phyloP scores from a whole-genome alignment of 495 filamentous ascomycete genomes.

The Filosporella fistucella region DNA sequence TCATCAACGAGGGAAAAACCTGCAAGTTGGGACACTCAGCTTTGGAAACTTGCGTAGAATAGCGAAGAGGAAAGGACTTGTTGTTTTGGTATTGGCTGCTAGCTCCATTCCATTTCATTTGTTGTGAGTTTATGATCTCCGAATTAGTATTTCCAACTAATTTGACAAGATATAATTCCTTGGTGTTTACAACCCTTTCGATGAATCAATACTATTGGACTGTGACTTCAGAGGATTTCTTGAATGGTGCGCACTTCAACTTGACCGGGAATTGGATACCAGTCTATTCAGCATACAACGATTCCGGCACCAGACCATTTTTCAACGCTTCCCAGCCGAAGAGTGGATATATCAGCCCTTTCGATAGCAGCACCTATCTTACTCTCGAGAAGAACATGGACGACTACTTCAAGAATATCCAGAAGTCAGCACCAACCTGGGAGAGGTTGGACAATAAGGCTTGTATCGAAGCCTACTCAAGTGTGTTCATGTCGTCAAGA shows the following conservation, averaged over 20 bases:
- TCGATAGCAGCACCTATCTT: not conserved
- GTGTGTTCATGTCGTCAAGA: not conserved
- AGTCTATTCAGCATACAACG: not conserved
- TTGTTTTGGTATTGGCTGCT: not conserved
- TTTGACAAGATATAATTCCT: conserved; percentile 8
- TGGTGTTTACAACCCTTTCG: conserved; percentile 4
- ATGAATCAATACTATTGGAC: conserved; percentile 9
- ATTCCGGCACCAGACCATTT: not conserved
- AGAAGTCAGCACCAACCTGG: conserved; percentile 1
- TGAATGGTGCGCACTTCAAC: conserved; percentile 9
- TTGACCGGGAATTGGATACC: conserved; percentile 9
- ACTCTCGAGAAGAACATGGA: not conserved
- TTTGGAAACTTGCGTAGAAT: conserved; percentile 4
- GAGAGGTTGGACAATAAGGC: not conserved
- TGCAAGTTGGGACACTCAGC: conserved; percentile 6
- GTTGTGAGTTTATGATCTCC: not conserved
- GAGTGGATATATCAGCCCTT: not conserved
- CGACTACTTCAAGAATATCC: conserved; percentile 3
- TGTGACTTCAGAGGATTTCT: conserved; percentile 7
- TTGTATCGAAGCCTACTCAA: conserved; percentile 2
- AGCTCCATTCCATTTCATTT: conserved; percentile 8
- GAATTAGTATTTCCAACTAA: not conserved
- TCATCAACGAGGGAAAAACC: conserved; percentile 1
- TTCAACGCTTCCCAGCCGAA: conserved; percentile 1
- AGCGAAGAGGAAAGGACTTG: conserved; percentile 7